Base-by-base conservation (phyloP, 768 basidiomycete species). In the Omphalotus guepiniiformis region DNA sequence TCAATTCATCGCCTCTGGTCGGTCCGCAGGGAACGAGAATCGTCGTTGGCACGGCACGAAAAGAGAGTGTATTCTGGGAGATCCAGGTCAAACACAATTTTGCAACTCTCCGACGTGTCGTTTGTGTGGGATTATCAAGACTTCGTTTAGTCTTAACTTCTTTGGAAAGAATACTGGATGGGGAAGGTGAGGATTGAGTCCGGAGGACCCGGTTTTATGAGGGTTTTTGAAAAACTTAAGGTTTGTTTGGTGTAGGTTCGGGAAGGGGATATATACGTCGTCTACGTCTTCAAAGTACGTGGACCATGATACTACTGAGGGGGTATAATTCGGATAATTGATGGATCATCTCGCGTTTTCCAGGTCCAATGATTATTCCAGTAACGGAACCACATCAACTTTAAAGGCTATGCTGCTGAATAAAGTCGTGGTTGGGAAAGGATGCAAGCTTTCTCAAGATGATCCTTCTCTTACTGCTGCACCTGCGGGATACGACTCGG, bases 31-130 rank as follows among this genome's bases (percentile, higher is more conserved):
- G 25, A 86, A 86, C 53, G 83, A 85, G 61, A 83, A 84, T 53
- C 78, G 84, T 25, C 76, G 85, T 18, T 87, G 83, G 83, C 85
- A 87, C 58, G 85, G 85, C 16, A 87, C 85, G 9, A 73, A 74
- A 28, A 70, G 85, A 15, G 72, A 78, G 39, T 87, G 85, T 62
- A 77, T 71, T 37, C 60, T 86, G 2, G 83, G 83, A 6, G 82
- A 85, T 56, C 76, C 73, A 23, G 82, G 83, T 5, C 72, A 79
- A 29, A 68, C 72, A 2, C 67, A 67, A 38, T 70, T 80, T 29
- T 86, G 84, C 58, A 56, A 73, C n/a, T 76, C 79, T 7, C 37
- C 68, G 1, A 75, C 70, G 12, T 87, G 84, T 53, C 76, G 81
- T 1, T 65, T 87, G 35, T 87, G 84, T 53, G 72, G 66, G 39